phyloP scores from a whole-genome alignment of 116 monocot genomes.

The Iris pallida region DNA sequence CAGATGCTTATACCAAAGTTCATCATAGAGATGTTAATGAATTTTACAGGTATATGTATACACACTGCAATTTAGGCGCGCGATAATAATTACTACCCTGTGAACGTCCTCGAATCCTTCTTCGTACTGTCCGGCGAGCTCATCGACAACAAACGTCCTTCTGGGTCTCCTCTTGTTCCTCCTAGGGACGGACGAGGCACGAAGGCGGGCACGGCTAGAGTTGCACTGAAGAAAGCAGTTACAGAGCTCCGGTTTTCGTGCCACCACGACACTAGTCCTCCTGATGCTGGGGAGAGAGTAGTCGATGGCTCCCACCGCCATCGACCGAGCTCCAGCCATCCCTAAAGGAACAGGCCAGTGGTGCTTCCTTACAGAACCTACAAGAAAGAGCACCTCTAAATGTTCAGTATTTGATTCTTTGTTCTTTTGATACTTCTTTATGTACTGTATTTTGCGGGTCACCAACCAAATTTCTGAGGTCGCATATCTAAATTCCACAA shows the following conservation, averaged over 20 bases:
- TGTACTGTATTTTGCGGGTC: neutral
- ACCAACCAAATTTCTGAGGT: constrained; percentile 45
- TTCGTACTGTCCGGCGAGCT: constrained; percentile 72
- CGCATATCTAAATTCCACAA: too few relatives aligned
- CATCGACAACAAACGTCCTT: constrained; percentile 30
- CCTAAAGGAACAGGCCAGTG: neutral
- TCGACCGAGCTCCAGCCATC: constrained; percentile 33
- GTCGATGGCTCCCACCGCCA: constrained; percentile 29
- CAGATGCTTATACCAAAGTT: too few relatives aligned
- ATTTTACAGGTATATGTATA: too few relatives aligned
- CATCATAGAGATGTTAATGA: too few relatives aligned
- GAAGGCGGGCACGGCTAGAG: constrained; percentile 8
- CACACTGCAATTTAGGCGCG: too few relatives aligned
- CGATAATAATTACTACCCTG: constrained; percentile 20
- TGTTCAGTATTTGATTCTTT: neutral
- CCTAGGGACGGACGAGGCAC: neutral
- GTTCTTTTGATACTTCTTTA: neutral
- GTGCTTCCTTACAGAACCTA: neutral
- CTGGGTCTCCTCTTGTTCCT: constrained; percentile 17
- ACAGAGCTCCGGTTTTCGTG: constrained; percentile 27
- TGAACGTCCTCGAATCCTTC: constrained; percentile 69
- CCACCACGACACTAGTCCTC: neutral
- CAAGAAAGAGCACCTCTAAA: too few relatives aligned
- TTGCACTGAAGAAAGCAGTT: constrained; percentile 28
- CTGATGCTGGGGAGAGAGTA: constrained; percentile 1